These are phyloP conservation scores for Taxillus chinensis DNA, from an alignment of 164 flowering plant genomes.

Conservation along the genomic window DNA sequence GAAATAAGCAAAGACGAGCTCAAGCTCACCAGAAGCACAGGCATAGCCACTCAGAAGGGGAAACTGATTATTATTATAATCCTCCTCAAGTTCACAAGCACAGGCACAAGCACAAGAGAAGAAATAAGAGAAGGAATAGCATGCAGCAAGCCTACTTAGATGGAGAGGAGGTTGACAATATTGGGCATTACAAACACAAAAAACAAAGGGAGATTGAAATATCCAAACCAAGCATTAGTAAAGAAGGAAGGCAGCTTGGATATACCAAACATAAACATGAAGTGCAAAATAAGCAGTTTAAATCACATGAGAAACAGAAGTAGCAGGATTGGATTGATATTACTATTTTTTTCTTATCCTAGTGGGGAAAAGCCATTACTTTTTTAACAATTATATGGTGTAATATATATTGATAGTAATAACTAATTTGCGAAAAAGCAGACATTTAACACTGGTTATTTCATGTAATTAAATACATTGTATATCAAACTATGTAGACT, in stretches of 20 bases:
- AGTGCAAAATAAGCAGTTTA: slow-evolving; percentile 3
- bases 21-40: slow-evolving; percentile 14
- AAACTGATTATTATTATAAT: slow-evolving; percentile 27
- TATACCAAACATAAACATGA: slow-evolving; percentile 8
- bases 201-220: slow-evolving; percentile 16
- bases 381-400: no score
- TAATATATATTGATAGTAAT: not conserved
- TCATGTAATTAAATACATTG: slow-evolving; percentile 1
- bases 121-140: slow-evolving; percentile 16
- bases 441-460: not conserved
- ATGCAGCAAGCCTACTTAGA: slow-evolving; percentile 13
- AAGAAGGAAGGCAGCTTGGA: slow-evolving; percentile 12
- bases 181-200: slow-evolving; percentile 20
- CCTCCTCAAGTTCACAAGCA: slow-evolving; percentile 53
- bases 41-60: slow-evolving; percentile 21
- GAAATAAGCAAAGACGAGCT: slow-evolving; percentile 20
- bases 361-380: no score
- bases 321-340: not conserved
- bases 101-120: slow-evolving; percentile 36
- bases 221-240: slow-evolving; percentile 1
- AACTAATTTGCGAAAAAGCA: slow-evolving; percentile 3
- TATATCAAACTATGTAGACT: not conserved
- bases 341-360: no score
- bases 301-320: slow-evolving; percentile 5
- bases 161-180: slow-evolving; percentile 14